Base-by-base conservation (phyloP, 2,329 filamentous ascomycete species). In the Penicillium oxalicum region DNA sequence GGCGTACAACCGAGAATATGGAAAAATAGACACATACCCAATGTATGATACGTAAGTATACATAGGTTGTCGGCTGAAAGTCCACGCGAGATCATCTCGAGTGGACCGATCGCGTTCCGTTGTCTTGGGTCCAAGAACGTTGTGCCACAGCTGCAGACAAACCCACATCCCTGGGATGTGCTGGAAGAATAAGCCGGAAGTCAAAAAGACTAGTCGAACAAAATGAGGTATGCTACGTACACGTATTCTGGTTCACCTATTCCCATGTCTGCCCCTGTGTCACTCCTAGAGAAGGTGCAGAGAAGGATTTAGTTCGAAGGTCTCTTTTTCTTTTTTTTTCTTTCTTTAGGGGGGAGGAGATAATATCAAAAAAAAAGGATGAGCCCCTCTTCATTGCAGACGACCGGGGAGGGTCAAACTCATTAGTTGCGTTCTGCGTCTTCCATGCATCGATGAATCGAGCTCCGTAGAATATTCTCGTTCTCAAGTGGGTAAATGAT, bases 61-160 rank as follows among this genome's bases (percentile, higher is more conserved):
- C 18, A 18, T 18, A 18, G 18, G 18, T 18, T 18, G 18, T 18
- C 18, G 18, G 18, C 18, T n/a, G 28, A 29, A 25, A 35, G 29
- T 33, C 11, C 53, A 59, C 54, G 53, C 53, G 48, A 54, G 50
- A 52, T 55, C 48, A 45, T 56, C 55, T 59, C 53, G 57, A 58
- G 57, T 59, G 52, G 49, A 51, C 52, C 55, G 54, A 60, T 58
- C 56, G 56, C 43, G 48, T 53, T 54, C 48, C 56, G 56, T 47
- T 50, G 45, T 36, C 37, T 39, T 47, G 57, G 58, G 58, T 49
- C 54, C 32, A 45, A 46, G 51, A 56, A 56, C 56, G 57, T 60
- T 60, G 53, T 52, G 46, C 29, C 29, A 32, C 29, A 32, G 29
- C 29, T 32, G 29, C 29, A 47, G 48, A 49, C 41, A 47, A 58